Base-by-base conservation (phyloP, 495 filamentous ascomycete genomes). In the Ramalina peruviana region DNA sequence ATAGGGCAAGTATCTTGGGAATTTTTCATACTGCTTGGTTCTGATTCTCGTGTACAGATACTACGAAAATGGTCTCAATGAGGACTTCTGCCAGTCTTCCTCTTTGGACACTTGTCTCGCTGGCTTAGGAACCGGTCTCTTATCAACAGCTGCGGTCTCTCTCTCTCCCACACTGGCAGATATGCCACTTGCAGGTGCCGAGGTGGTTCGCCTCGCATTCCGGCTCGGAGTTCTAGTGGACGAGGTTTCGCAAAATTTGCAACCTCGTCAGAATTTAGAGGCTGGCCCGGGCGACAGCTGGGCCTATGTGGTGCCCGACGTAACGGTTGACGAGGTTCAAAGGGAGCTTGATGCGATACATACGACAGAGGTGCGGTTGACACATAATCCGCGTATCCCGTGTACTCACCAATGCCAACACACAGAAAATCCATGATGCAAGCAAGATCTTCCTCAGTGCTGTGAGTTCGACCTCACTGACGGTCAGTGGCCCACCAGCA, bases 141-240 rank as follows among this genome's bases (percentile, higher is more conserved):
- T 57, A 30, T 38, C 54, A n/a, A 47, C 54, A 11, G 46, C 46
- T 6, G 51, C 54, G 6, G 21, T 43, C 19, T 50, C 54, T 12
- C 39, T 36, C 11, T 53, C 54, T 7, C 53, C n/a, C 5, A 42
- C 46, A 17, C 23, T 36, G 27, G 20, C 19, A 4, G 38, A 53
- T 13, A n/a, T 53, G 17, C 42, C 54, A n/a, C 26, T 36, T 23
- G 36, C 54, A 23, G 54, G 51, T 26, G 50, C 50, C 6, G 51
- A 57, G 19, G 39, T 49, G 7, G 54, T 53, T 12, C 27, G 46
- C 11, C 27, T 57, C 13, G 48, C 54, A 0, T 40, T 57, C 21
- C 50, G 84, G 47, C 70, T 79, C 11, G 86, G 86, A n/a, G 66
- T 75, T 6, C 65, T 73, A 39, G 78, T 78, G 37, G 67, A 71